Conservation (phyloP, 192 early-diverging fungal genomes). For the Phycomyces nitens region DNA sequence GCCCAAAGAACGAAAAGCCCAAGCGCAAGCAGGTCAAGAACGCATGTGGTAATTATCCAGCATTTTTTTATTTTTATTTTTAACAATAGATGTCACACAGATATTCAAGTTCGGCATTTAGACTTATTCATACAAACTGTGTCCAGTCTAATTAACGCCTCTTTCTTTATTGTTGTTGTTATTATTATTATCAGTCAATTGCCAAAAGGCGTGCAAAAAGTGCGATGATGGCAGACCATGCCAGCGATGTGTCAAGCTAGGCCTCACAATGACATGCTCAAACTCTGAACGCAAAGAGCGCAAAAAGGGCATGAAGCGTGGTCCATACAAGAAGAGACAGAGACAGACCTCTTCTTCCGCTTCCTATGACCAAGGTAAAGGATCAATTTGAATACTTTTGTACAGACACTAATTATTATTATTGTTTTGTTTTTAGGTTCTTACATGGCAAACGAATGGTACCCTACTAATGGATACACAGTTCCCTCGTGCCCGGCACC, state of each 20-base stretch:
- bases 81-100: background rate
- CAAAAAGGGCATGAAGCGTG: constrained; percentile 81
- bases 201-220: constrained; percentile 89
- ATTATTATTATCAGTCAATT: constrained; percentile 72
- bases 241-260: constrained; percentile 71
- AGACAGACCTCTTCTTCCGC: background rate
- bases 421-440: background rate
- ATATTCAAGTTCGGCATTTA: too few species aligned
- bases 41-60: background rate
- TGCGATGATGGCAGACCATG: constrained; percentile 86
- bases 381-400: too few species aligned
- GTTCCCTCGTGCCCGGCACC: background rate
- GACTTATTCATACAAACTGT: too few species aligned
- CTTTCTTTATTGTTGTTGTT: background rate
- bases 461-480: background rate
- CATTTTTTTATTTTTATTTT: background rate
- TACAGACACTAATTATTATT: too few species aligned
- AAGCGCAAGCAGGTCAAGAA: constrained; percentile 1
- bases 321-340: constrained; percentile 70
- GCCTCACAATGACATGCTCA: constrained; percentile 60
- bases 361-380: background rate
- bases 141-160: background rate
- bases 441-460: background rate
- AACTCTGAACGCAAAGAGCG: constrained; percentile 79
- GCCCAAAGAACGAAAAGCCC: background rate